Evolutionary conservation across 176 grass and related monocot genomes (phyloP).

Genomic region (Zea luxurians): DNA sequence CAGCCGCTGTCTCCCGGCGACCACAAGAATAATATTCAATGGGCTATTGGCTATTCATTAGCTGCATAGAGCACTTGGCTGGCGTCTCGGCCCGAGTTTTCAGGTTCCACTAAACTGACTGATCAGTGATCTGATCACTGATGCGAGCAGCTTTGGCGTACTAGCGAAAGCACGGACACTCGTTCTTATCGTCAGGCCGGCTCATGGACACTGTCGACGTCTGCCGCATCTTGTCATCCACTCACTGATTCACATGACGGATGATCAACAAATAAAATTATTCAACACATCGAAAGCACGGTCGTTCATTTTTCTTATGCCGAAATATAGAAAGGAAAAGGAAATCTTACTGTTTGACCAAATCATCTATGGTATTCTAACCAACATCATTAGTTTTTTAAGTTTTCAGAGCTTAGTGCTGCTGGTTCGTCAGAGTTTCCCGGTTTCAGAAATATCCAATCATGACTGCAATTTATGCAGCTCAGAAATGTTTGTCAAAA

Average conservation of each 20-base stretch:
- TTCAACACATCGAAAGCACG: too few species aligned
- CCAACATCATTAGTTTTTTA: neutral
- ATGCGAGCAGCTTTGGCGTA: neutral
- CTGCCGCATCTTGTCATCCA: too few species aligned
- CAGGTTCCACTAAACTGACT: neutral
- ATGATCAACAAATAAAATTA: neutral
- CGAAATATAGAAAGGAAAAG: neutral
- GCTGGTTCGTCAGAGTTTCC: neutral
- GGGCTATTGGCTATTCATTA: neutral
- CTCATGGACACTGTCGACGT: too few species aligned
- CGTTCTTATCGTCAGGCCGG: too few species aligned
- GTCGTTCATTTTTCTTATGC: neutral
- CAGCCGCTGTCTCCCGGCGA: constrained; percentile 2
- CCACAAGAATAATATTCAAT: constrained; percentile 36
- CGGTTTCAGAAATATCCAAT: neutral
- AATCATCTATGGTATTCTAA: neutral
- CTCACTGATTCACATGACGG: too few species aligned
- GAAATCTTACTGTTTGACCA: neutral
- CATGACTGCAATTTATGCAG: too few species aligned
- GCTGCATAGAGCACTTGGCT: neutral
- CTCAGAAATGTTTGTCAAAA: neutral
- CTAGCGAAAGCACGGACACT: too few species aligned
- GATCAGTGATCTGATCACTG: neutral
- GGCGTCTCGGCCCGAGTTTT: constrained; percentile 9
- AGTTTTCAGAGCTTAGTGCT: neutral